A percentile compares a stretch with the other conserved stretches of the same genome.
These are phyloP conservation scores for Pseudoneurospora amorphoporcata DNA, from an alignment of 495 filamentous ascomycete genomes.

Conservation along the genomic window DNA sequence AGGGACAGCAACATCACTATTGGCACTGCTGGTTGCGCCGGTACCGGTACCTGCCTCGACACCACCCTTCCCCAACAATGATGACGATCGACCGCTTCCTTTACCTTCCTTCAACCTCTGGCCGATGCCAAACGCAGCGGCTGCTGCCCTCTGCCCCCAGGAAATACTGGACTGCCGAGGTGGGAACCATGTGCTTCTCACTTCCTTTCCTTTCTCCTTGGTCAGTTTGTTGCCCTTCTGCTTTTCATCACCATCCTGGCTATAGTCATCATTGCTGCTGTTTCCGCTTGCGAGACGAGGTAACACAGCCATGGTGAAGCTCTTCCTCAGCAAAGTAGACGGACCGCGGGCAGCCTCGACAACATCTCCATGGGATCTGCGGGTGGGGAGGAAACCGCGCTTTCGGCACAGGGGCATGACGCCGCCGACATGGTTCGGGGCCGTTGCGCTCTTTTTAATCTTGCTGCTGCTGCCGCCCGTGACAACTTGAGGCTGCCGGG, in stretches of 20 bases:
- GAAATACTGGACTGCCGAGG: background rate
- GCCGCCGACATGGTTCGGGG: background rate
- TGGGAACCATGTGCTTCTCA: background rate
- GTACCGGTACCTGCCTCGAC: background rate
- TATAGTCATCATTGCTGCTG: background rate
- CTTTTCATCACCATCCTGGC: constrained; percentile 5
- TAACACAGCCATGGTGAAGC: background rate
- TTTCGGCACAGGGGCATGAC: background rate
- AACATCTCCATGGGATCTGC: background rate
- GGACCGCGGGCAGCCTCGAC: background rate
- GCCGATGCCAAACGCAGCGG: constrained; percentile 11
- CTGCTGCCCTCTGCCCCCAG: constrained; percentile 16
- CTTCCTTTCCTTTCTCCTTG: background rate
- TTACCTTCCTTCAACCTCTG: constrained; percentile 11
- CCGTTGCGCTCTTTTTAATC: background rate
- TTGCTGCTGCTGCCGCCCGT: background rate
- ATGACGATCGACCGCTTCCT: background rate
- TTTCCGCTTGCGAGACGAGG: background rate
- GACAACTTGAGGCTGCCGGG: background rate
- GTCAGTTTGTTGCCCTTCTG: constrained; percentile 1
- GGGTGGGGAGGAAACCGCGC: background rate
- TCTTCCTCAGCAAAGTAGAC: background rate
- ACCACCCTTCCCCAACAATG: background rate
- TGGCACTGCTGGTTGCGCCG: background rate
- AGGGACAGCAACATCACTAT: background rate